Conservation (phyloP, 805 yeast species). For the Torulaspora franciscae region DNA sequence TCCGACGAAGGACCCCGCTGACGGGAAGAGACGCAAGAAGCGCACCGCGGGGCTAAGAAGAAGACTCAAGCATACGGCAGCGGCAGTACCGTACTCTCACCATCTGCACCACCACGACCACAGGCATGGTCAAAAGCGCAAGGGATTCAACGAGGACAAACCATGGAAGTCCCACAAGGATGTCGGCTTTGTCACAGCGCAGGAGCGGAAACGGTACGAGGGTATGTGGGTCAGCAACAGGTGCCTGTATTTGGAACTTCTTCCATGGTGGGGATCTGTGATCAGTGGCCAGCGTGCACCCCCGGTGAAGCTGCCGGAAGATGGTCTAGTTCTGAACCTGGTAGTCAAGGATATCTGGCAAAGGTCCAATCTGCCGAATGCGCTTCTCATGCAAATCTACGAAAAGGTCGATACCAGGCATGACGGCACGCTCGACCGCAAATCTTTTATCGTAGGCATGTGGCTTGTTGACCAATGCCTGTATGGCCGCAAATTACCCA, state of each 20-base stretch:
- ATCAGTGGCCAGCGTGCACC: conserved; percentile 10
- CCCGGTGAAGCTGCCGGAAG: conserved; percentile 22
- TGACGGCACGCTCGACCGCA: conserved; percentile 73
- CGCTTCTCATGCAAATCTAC: conserved; percentile 60
- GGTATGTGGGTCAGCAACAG: conserved; percentile 90
- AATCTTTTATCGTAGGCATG: conserved; percentile 91
- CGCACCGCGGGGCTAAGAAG: conserved; percentile 15
- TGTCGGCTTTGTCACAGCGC: conserved; percentile 46
- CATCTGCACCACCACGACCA: conserved; percentile 14
- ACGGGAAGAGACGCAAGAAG: conserved; percentile 11
- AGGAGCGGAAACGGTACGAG: conserved; percentile 83
- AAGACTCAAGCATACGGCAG: conserved; percentile 16
- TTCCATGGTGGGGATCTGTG: conserved; percentile 32
- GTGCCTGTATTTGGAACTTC: conserved; percentile 51
- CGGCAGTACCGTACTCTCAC: conserved; percentile 15
- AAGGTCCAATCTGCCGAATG: conserved; percentile 66
- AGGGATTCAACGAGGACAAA: conserved; percentile 71
- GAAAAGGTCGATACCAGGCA: conserved; percentile 58
- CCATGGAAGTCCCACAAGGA: conserved; percentile 90
- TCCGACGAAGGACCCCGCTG: conserved; percentile 5
- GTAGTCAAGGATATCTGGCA: conserved; percentile 79
- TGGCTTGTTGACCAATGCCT: conserved; percentile 96
- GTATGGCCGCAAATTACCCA: conserved; percentile 87
- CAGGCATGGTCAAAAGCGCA: conserved; percentile 7
- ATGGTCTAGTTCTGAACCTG: conserved; percentile 36